Percentiles rank a stretch among this genome's conserved stretches.
phyloP scores from a whole-genome alignment of 345 rosid species.

The Eucalyptus erythrocorys region DNA sequence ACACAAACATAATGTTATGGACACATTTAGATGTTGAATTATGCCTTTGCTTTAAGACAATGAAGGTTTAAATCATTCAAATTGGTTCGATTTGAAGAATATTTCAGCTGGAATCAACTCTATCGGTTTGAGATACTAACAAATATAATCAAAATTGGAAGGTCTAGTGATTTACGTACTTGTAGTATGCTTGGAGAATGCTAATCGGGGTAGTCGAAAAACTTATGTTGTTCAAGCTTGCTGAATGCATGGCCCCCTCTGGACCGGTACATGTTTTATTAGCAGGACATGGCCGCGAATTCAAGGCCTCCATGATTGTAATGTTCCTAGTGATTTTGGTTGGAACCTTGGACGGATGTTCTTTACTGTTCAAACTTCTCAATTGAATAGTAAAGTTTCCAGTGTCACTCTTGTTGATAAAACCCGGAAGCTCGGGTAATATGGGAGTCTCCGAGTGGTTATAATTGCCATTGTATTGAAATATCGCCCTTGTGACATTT shows the following conservation, averaged over 20 bases:
- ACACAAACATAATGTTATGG: background rate
- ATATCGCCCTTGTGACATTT: background rate
- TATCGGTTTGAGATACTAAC: background rate
- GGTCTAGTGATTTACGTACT: background rate
- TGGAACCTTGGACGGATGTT: background rate
- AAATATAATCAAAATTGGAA: background rate
- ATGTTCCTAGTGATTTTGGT: background rate
- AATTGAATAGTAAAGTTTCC: background rate
- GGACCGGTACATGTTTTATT: background rate
- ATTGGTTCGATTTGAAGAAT: background rate
- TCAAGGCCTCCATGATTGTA: background rate
- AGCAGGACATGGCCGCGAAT: background rate
- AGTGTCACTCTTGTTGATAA: background rate
- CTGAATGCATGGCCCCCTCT: rapidly evolving
- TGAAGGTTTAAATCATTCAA: background rate
- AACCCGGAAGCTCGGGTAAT: background rate
- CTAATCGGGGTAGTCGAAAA: background rate
- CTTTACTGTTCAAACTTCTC: background rate
- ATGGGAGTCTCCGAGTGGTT: background rate
- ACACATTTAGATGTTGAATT: background rate
- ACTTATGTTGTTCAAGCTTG: background rate
- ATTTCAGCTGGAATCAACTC: background rate
- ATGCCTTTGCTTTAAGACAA: background rate
- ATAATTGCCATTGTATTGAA: background rate
- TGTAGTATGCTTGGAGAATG: background rate